Evolutionary conservation across 371 early-diverging fungal genomes (phyloP).

Genomic region (Mucor saturninus): DNA sequence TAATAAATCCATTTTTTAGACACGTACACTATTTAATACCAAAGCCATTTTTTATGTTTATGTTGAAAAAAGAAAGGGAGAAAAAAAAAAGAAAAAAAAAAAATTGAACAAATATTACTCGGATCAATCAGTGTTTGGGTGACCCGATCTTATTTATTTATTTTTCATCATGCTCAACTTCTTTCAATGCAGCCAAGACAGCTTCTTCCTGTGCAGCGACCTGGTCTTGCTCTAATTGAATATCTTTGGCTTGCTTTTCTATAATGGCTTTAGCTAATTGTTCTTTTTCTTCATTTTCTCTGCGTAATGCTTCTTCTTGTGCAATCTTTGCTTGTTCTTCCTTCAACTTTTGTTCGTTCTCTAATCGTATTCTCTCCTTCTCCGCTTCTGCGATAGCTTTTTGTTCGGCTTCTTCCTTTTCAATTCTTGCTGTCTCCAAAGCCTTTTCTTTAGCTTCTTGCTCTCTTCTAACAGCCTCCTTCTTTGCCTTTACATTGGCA

Average conservation of each 20-base stretch:
- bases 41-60: constrained; percentile 9
- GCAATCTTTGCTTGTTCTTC: constrained; percentile 22
- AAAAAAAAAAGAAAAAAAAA: constrained; percentile 1
- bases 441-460: constrained; percentile 20
- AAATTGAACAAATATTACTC: constrained; percentile 5
- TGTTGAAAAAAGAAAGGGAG: background rate
- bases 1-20: background rate
- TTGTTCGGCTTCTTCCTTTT: constrained; percentile 28
- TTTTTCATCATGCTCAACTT: constrained; percentile 16
- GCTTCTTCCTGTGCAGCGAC: constrained; percentile 7
- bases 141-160: constrained; percentile 13
- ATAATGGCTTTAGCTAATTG: constrained; percentile 6
- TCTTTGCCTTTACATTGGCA: constrained; percentile 14
- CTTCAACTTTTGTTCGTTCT: constrained; percentile 10
- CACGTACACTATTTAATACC: background rate
- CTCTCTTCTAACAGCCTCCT: constrained; percentile 20
- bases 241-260: constrained; percentile 3
- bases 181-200: constrained; percentile 20
- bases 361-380: constrained; percentile 8
- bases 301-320: constrained; percentile 25
- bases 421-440: constrained; percentile 14
- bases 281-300: constrained; percentile 17
- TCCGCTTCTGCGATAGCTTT: constrained; percentile 14
- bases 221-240: background rate
- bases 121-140: constrained; percentile 8